Percentiles rank a stretch among this genome's conserved stretches.
Evolutionary conservation across 192 early-diverging fungal genomes (phyloP).

Genomic region (Globomyces pollinis-pini): DNA sequence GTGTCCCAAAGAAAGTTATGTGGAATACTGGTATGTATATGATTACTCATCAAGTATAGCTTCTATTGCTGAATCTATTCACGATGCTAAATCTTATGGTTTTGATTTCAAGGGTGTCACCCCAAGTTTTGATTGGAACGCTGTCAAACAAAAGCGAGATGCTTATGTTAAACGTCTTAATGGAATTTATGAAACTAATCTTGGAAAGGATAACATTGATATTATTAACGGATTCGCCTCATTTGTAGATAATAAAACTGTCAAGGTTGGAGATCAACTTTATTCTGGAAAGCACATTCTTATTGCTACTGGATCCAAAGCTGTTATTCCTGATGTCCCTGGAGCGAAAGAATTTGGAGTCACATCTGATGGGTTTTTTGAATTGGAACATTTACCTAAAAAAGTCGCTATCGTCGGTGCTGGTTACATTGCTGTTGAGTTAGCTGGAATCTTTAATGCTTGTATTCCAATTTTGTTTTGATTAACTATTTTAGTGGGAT

Average conservation of each 20-base stretch:
- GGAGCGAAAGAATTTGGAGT: slow-evolving; percentile 80
- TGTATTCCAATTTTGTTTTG: slow-evolving; percentile 22
- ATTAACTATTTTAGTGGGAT: slow-evolving; percentile 54
- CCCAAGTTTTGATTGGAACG: slow-evolving; percentile 65
- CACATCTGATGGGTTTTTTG: slow-evolving; percentile 92
- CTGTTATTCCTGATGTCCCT: slow-evolving; percentile 65
- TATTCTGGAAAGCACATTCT: slow-evolving; percentile 71
- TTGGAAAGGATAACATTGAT: slow-evolving; percentile 78
- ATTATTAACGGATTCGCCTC: slow-evolving; percentile 76
- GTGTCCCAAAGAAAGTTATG: slow-evolving; percentile 73
- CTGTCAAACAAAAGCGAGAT: slow-evolving; percentile 85
- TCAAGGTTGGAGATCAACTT: slow-evolving; percentile 47
- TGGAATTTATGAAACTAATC: slow-evolving; percentile 90
- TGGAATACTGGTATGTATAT: slow-evolving; percentile 80
- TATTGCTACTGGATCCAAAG: slow-evolving; percentile 70
- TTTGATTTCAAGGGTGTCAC: slow-evolving; percentile 52
- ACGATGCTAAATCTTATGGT: slow-evolving; percentile 86
- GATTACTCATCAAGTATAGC: slow-evolving; percentile 42
- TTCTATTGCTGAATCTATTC: slow-evolving; percentile 75
- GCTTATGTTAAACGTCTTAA: slow-evolving; percentile 95
- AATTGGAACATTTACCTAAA: slow-evolving; percentile 83
- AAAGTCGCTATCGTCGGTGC: slow-evolving; percentile 79
- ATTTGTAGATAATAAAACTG: slow-evolving; percentile 66
- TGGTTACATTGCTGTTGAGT: slow-evolving; percentile 95
- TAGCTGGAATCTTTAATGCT: slow-evolving; percentile 85